Evolutionary conservation across 345 rosid species (phyloP).

Genomic region (Erodium maritimum): DNA sequence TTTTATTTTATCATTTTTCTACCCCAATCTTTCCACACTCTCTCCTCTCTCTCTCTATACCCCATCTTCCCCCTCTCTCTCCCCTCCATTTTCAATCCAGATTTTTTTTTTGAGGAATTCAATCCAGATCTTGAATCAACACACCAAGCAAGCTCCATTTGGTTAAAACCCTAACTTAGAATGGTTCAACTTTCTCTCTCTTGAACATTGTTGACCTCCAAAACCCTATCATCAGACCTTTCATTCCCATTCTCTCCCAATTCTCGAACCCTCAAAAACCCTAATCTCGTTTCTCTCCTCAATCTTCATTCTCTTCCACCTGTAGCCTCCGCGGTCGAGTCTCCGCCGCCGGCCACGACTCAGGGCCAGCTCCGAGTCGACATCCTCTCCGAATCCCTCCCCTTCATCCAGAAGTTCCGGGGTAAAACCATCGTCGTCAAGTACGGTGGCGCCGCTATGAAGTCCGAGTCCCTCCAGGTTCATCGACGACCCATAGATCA

Average conservation of each 20-base stretch:
- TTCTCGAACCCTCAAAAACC: not conserved
- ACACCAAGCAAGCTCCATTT: no score
- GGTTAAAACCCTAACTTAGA: no score
- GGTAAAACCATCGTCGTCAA: slow-evolving; percentile 88
- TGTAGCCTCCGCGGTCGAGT: slow-evolving; percentile 8
- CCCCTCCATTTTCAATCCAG: no score
- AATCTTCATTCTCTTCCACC: not conserved
- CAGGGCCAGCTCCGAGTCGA: slow-evolving; percentile 45
- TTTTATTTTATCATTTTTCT: no score
- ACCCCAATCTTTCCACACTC: no score
- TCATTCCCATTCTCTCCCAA: not conserved
- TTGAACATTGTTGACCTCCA: not conserved
- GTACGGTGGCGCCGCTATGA: slow-evolving; percentile 98
- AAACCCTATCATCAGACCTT: not conserved
- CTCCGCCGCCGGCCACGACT: no score
- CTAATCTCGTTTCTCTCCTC: not conserved
- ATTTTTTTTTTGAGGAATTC: no score
- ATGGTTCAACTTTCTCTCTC: not conserved
- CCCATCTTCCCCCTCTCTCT: no score
- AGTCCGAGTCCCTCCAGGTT: slow-evolving; percentile 49
- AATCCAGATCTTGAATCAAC: no score
- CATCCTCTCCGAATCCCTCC: slow-evolving; percentile 78
- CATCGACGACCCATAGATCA: slow-evolving; percentile 88
- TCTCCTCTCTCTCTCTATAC: no score
- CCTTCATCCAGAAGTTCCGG: slow-evolving; percentile 80